Percentiles rank a stretch among this genome's conserved stretches.
These are phyloP conservation scores for Colletotrichum tamarilloi DNA, from an alignment of 2,329 filamentous ascomycete species.

Conservation along the genomic window DNA sequence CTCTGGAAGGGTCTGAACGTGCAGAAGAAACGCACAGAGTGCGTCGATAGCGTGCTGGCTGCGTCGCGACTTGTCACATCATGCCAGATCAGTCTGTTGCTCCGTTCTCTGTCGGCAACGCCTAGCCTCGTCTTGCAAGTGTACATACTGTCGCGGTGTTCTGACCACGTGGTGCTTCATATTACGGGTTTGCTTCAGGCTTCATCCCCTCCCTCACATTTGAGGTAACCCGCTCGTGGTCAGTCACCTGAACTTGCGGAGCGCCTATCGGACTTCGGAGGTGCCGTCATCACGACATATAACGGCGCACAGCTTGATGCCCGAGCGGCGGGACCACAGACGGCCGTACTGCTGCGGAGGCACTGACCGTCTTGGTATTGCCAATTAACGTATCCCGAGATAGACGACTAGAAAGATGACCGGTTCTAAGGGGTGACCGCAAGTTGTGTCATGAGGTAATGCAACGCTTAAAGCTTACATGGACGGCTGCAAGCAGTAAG, in stretches of 20 bases:
- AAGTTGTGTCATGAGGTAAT: slow-evolving; percentile 11
- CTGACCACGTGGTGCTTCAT: slow-evolving; percentile 4
- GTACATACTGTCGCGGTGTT: slow-evolving; percentile 4
- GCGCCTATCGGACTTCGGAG: slow-evolving; percentile 2
- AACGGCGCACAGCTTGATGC: slow-evolving; percentile 2
- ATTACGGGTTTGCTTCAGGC: slow-evolving; percentile 7
- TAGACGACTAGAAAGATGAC: background rate
- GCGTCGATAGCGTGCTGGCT: background rate
- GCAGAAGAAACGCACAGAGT: background rate
- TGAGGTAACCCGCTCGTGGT: background rate
- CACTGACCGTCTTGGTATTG: background rate
- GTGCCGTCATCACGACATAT: background rate
- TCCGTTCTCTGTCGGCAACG: slow-evolving; percentile 11
- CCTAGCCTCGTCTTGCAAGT: slow-evolving; percentile 10
- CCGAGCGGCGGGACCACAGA: slow-evolving; percentile 3
- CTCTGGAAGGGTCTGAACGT: slow-evolving; percentile 19
- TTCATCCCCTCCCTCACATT: background rate
- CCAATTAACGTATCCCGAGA: background rate
- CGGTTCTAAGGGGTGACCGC: background rate
- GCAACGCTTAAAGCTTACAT: slow-evolving; percentile 11
- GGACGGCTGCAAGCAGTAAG: slow-evolving; percentile 18
- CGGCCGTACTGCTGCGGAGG: background rate
- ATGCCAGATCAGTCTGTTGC: slow-evolving; percentile 20
- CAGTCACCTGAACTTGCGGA: background rate
- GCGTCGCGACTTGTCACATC: slow-evolving; percentile 23